Conservation (phyloP, 257 asterid genomes). For the Lithospermum erythrorhizon region DNA sequence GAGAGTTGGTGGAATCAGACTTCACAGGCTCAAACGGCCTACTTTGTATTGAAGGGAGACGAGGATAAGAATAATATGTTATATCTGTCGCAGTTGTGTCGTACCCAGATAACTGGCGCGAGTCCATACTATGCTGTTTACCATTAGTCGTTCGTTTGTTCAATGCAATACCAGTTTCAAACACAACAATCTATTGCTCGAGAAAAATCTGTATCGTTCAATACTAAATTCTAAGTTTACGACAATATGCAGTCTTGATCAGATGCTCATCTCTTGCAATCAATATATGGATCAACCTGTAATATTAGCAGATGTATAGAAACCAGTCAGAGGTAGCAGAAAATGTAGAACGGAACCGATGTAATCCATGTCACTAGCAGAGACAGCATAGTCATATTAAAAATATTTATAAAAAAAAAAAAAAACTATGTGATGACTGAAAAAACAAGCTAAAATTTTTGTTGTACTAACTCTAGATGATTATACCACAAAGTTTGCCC, state of each 20-base stretch:
- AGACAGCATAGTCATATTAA: too few relatives aligned
- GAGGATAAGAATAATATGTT: conserved; percentile 26
- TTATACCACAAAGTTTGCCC: background rate
- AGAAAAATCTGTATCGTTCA: background rate
- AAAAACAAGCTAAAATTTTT: too few relatives aligned
- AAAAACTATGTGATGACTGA: background rate
- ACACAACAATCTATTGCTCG: background rate
- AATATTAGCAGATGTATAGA: background rate
- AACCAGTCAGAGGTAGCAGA: background rate
- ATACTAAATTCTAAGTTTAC: background rate
- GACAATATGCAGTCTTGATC: background rate
- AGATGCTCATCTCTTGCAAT: background rate
- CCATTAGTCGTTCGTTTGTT: conserved; percentile 11
- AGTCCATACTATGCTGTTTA: conserved; percentile 26
- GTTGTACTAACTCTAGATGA: background rate
- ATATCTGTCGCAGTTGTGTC: conserved; percentile 22
- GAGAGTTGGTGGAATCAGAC: conserved; percentile 53
- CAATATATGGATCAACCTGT: background rate
- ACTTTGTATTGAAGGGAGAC: conserved; percentile 40
- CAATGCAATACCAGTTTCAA: conserved; percentile 5
- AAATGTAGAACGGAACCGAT: background rate
- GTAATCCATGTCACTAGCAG: background rate
- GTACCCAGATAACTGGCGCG: conserved; percentile 20
- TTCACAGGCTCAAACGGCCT: conserved; percentile 36
- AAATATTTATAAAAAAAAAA: too few relatives aligned